Percentiles rank a stretch among this genome's conserved stretches.
phyloP scores from a whole-genome alignment of 257 asterid species.

The Nicotiana sylvestris region DNA sequence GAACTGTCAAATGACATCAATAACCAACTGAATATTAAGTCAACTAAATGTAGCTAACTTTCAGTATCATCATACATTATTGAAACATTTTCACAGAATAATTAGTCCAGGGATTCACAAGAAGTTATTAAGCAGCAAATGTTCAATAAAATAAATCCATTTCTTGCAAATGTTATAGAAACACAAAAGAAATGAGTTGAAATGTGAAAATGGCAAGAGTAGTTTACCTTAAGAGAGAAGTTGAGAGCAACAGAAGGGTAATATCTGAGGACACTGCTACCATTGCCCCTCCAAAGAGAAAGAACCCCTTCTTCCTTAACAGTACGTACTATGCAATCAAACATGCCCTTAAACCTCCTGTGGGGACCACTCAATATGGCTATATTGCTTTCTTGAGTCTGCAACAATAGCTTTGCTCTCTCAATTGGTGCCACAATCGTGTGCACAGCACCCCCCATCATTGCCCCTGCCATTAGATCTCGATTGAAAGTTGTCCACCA shows the following conservation, averaged over 20 bases:
- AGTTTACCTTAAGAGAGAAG: constrained; percentile 91
- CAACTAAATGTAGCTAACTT: background rate
- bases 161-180: background rate
- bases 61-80: background rate
- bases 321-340: constrained; percentile 76
- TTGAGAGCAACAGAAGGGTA: constrained; percentile 97
- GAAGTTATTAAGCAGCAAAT: background rate
- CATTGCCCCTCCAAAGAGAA: constrained; percentile 97
- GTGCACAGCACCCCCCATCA: constrained; percentile 98
- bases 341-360: constrained; percentile 84
- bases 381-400: constrained; percentile 94
- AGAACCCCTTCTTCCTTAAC: constrained; percentile 80
- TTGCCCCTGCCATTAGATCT: constrained; percentile 86
- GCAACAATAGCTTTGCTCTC: constrained; percentile 88
- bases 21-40: background rate
- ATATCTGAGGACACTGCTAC: constrained; percentile 91
- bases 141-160: background rate
- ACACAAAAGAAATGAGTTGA: background rate
- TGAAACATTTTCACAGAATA: background rate
- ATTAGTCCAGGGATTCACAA: background rate
- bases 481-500: constrained; percentile 61
- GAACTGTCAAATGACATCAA: background rate
- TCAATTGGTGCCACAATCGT: constrained; percentile 96
- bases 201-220: background rate
- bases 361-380: constrained; percentile 75